Evolutionary conservation across 129 eudicot genomes (phyloP).

Genomic region (Scalesia atractyloides): DNA sequence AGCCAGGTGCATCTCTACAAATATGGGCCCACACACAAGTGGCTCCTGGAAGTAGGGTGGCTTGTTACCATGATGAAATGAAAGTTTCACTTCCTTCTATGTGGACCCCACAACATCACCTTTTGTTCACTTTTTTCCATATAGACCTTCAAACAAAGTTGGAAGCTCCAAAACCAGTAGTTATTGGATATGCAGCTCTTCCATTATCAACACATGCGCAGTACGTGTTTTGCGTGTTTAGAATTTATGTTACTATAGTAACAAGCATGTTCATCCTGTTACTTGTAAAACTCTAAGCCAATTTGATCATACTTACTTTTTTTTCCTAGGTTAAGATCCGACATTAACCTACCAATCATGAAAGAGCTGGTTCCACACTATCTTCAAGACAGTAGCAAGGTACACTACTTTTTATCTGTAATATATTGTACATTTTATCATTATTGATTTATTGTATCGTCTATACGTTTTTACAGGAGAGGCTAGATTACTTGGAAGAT

Average conservation of each 20-base stretch:
- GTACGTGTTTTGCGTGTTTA: slow-evolving; percentile 46
- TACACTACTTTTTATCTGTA: slow-evolving; percentile 26
- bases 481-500: slow-evolving; percentile 90
- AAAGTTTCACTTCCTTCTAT: slow-evolving; percentile 91
- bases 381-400: slow-evolving; percentile 94
- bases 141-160: slow-evolving; percentile 95
- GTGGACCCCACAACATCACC: slow-evolving; percentile 95
- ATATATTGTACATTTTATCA: not conserved
- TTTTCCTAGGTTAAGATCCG: slow-evolving; percentile 73
- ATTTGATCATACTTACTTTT: slow-evolving; percentile 9
- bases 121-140: slow-evolving; percentile 89
- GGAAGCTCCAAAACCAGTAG: slow-evolving; percentile 97
- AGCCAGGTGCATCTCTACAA: slow-evolving; percentile 71
- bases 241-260: not conserved
- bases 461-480: slow-evolving; percentile 55
- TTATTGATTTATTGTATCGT: not conserved
- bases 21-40: slow-evolving; percentile 93
- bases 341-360: slow-evolving; percentile 85
- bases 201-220: slow-evolving; percentile 89
- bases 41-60: slow-evolving; percentile 92
- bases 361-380: slow-evolving; percentile 93
- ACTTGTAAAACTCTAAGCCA: slow-evolving; percentile 5
- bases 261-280: not conserved
- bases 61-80: slow-evolving; percentile 93
- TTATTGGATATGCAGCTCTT: slow-evolving; percentile 89